These are phyloP conservation scores for Raffaelea ambrosiae DNA, from an alignment of 2,329 filamentous ascomycete species.

Conservation along the genomic window DNA sequence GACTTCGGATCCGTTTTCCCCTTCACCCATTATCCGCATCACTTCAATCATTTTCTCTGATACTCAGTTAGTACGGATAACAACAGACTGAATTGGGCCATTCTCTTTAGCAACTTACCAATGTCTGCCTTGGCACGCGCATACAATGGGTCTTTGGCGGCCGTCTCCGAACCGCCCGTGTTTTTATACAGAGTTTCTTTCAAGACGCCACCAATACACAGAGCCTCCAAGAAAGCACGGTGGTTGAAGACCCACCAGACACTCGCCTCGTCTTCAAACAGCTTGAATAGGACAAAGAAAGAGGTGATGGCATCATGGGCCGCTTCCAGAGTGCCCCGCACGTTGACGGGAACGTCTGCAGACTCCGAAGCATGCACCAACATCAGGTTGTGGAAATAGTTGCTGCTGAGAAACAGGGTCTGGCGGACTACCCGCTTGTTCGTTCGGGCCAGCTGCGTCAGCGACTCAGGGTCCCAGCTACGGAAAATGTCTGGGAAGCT, in stretches of 20 bases:
- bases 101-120: conserved; percentile 34
- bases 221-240: conserved; percentile 66
- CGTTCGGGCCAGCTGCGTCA: conserved; percentile 45
- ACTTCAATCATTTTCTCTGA: conserved; percentile 49
- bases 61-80: neutral
- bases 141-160: conserved; percentile 47
- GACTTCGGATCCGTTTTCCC: conserved; percentile 48
- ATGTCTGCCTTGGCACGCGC: conserved; percentile 53
- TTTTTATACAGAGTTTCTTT: conserved; percentile 38
- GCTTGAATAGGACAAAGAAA: conserved; percentile 64
- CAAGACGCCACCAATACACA: conserved; percentile 57
- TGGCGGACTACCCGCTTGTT: conserved; percentile 64
- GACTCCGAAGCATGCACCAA: conserved; percentile 66
- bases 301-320: conserved; percentile 66
- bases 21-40: conserved; percentile 48
- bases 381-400: conserved; percentile 79
- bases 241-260: conserved; percentile 86
- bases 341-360: conserved; percentile 53
- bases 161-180: conserved; percentile 33
- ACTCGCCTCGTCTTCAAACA: conserved; percentile 62
- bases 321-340: conserved; percentile 62
- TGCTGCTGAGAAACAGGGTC: conserved; percentile 70
- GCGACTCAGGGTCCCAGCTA: conserved; percentile 53
- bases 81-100: neutral
- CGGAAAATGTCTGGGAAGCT: conserved; percentile 65